Evolutionary conservation across 1,284 basidiomycete genomes (phyloP), one percentile per base, ranked within the genome.

Genomic region (Microbotryum violaceum): DNA sequence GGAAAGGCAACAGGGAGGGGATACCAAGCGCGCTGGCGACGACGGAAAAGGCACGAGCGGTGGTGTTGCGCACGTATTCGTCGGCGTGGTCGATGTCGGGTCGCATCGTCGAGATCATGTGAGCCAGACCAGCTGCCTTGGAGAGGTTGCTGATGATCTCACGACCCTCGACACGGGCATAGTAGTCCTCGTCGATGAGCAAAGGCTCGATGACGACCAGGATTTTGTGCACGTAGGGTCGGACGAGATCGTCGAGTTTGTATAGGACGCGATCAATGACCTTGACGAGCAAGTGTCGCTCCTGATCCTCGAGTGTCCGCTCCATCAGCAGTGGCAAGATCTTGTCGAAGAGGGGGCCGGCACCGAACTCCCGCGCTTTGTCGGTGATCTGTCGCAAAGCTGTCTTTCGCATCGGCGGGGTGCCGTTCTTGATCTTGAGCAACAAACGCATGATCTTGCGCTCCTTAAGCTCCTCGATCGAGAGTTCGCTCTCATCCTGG

Each of bases 91-190:
- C 94, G 70, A 99, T 98, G 81, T 99, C 94, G 4, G 96, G 96
- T 71, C 94, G 88, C 94, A 99, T 98, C 23, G 94, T 98, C 45
- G 94, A 98, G 72, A 99, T 98, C 96, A 99, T 98, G 77, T 98
- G 96, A 3, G 94, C 96, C 25, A 98, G 85, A 77, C 96, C 94
- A 42, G 96, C 94, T 3, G 96, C 96, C 77, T 98, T 99, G 53
- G 96, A 96, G 54, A 98, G 79, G 77, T 99, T 98, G 72, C 91
- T 94, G 73, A 99, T 99, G 75, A 98, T 98, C 79, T 98, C 96
- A 57, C 96, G 89, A 68, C 96, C 96, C 80, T 99, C 96, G 59
- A 99, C 91, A 75, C 94, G 90, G 52, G 96, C 96, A 72, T 98
- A 98, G 79, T 98, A 98, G 77, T 98, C 96, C 76, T 98, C 94